These are phyloP conservation scores for Eucalyptus marginata DNA, from an alignment of 345 rosid species.

Conservation along the genomic window DNA sequence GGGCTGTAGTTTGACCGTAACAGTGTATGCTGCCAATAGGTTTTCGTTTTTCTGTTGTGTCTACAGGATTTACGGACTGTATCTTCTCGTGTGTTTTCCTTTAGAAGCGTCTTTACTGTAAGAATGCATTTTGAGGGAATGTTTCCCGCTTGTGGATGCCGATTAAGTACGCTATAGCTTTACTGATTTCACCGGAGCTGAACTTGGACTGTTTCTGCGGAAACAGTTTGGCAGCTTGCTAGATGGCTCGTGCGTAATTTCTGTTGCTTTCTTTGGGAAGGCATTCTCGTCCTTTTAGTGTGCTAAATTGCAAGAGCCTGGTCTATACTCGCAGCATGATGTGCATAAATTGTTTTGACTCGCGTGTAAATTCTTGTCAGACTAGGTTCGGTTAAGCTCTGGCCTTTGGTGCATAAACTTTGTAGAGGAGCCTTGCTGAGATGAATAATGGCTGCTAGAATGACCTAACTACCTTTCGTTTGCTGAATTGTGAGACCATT, in stretches of 20 bases:
- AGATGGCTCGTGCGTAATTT: not conserved
- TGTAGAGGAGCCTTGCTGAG: not conserved
- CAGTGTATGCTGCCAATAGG: not conserved
- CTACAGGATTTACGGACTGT: not conserved
- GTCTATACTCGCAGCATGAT: not conserved
- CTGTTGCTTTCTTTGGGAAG: not conserved
- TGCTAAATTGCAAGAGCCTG: not conserved
- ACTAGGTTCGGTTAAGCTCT: not conserved
- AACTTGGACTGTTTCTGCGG: not conserved
- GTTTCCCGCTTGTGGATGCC: not conserved
- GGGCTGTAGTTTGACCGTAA: not conserved
- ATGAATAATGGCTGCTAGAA: not conserved
- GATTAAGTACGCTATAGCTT: not conserved
- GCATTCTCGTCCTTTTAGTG: not conserved
- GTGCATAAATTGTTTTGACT: not conserved
- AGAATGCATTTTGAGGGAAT: not conserved
- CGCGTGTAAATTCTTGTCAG: not conserved
- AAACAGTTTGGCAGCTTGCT: not conserved
- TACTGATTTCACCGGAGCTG: not conserved
- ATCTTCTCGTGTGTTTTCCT: not conserved
- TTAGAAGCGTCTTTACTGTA: not conserved
- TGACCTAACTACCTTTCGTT: not conserved
- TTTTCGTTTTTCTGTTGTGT: not conserved
- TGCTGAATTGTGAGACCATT: not conserved
- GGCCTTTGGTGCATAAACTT: not conserved